phyloP scores from a whole-genome alignment of 2,329 filamentous ascomycete species.

The Elsinoe ampelina region DNA sequence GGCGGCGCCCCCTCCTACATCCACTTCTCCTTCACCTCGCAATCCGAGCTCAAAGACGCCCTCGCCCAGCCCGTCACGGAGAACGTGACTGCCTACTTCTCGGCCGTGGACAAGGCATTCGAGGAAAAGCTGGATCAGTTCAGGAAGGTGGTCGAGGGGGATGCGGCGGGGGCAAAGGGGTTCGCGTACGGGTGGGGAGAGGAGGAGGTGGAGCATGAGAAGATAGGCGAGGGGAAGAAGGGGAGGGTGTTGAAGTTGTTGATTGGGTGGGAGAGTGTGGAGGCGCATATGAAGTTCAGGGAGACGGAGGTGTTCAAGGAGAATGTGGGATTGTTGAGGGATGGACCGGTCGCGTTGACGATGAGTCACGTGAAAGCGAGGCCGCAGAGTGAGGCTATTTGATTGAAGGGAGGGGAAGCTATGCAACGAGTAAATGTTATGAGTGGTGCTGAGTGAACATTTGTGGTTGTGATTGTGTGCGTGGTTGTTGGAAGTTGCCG shows the following conservation, averaged over 20 bases:
- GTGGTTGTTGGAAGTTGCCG: not conserved
- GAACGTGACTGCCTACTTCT: slow-evolving; percentile 37
- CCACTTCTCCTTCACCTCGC: slow-evolving; percentile 28
- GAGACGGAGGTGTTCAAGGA: slow-evolving; percentile 38
- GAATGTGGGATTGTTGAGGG: slow-evolving; percentile 34
- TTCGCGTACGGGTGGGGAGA: slow-evolving; percentile 29
- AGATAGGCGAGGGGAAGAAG: slow-evolving; percentile 22
- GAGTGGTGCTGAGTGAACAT: not conserved
- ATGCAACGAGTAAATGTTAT: not conserved
- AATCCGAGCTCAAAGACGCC: slow-evolving; percentile 17
- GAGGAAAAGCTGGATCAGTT: slow-evolving; percentile 32
- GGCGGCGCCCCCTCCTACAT: slow-evolving; percentile 22
- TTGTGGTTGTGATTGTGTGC: not conserved
- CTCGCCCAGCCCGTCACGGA: slow-evolving; percentile 41
- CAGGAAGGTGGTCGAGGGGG: slow-evolving; percentile 25
- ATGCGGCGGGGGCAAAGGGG: slow-evolving; percentile 24
- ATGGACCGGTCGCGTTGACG: slow-evolving; percentile 34
- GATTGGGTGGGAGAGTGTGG: slow-evolving; percentile 45
- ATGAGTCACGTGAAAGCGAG: slow-evolving; percentile 34
- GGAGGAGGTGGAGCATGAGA: slow-evolving; percentile 21
- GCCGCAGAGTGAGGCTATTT: slow-evolving; percentile 8
- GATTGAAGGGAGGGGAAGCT: not conserved
- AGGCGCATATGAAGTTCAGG: slow-evolving; percentile 40
- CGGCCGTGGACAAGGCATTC: slow-evolving; percentile 27
- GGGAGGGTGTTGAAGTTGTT: slow-evolving; percentile 36